Evolutionary conservation across 1,284 basidiomycete genomes (phyloP), one percentile per base, ranked within the genome.

Genomic region (Leccinum subrobustum): DNA sequence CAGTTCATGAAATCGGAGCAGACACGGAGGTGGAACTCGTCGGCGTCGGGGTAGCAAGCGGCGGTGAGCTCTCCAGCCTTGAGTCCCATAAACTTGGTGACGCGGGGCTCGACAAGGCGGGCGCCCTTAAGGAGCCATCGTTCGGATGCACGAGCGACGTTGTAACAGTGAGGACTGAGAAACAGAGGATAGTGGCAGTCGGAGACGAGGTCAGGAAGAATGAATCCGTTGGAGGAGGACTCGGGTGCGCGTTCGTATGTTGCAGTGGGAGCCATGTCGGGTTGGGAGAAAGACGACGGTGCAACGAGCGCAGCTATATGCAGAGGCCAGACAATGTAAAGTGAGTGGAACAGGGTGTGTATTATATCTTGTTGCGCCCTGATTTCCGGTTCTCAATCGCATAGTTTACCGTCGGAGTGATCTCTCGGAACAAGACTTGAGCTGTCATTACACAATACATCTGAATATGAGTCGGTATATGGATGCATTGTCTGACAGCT

Each of bases 31-130:
- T 81, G 83, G 58, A 81, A 79, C 47, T 78, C 69, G 18, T 81
- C 71, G 35, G 83, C 77, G 35, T 79, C 77, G 51, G 84, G 79
- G 69, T 89, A 90, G 70, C 84, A 87, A 68, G 78, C 81, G 1
- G 86, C 85, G 20, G 87, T 84, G 63, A 90, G 82, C 66, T 86
- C 82, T 55, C 88, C 88, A 16, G 85, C 86, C 64, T 85, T 82
- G 51, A 89, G 76, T 18, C 84, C 84, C 63, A 79, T 78, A 54
- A 89, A 76, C 6, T 81, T 83, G 42, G 74, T 72, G 55, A 81
- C 75, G 58, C 79, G 80, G 63, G 82, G 81, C 47, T 79, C 72
- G 23, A 79, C 79, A 62, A 88, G 79, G n/a, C 79, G 79, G 57
- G 81, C 82, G 37, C 78, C 78, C 29, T 68, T 65, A 63, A 83